phyloP scores from a whole-genome alignment of 192 early-diverging fungal genomes.

The Chytriomyces confervae region DNA sequence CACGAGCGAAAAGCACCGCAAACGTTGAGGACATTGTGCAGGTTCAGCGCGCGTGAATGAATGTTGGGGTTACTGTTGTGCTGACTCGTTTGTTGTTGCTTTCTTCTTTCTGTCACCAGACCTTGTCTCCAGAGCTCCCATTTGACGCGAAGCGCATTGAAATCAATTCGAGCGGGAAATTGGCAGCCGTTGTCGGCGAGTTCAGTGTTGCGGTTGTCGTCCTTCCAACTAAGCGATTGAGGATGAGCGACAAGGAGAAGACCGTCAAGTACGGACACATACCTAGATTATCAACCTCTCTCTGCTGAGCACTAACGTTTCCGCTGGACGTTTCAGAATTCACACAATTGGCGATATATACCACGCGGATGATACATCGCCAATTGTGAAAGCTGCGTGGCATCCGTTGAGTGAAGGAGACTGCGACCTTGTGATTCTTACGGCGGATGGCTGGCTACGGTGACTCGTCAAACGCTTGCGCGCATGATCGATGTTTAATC shows the following conservation, averaged over 20 bases:
- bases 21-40: no score
- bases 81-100: no score
- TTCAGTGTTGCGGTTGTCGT: conserved; percentile 27
- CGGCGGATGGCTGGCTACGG: conserved; percentile 33
- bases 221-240: conserved; percentile 17
- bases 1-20: no score
- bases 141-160: conserved; percentile 2
- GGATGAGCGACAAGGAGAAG: not conserved
- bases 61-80: no score
- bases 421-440: conserved; percentile 27
- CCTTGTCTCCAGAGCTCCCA: not conserved
- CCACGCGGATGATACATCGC: conserved; percentile 23
- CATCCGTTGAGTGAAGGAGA: conserved; percentile 29
- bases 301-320: not conserved
- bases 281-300: not conserved
- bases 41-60: no score
- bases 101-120: not conserved
- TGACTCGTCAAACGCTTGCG: not conserved
- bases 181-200: conserved; percentile 31
- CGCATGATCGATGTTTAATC: not conserved
- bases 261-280: not conserved
- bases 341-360: conserved; percentile 27
- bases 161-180: conserved; percentile 15
- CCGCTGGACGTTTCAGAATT: not conserved
- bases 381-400: conserved; percentile 22